These are phyloP conservation scores for Aspergillus neotritici DNA, from an alignment of 2,329 filamentous ascomycete species.

Conservation along the genomic window DNA sequence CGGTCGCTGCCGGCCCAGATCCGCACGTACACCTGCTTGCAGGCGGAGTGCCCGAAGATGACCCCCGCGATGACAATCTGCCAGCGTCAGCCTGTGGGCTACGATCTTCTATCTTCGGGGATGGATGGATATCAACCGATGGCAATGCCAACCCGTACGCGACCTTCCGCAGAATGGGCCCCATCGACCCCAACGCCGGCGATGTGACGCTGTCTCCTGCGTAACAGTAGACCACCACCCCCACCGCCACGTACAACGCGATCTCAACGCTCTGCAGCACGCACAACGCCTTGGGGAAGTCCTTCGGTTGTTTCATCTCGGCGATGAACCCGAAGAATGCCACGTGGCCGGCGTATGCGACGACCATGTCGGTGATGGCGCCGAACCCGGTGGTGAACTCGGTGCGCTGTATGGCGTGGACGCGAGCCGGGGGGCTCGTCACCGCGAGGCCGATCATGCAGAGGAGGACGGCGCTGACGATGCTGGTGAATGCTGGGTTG, in stretches of 20 bases:
- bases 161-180: conserved; percentile 52
- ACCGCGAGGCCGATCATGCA: conserved; percentile 63
- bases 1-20: conserved; percentile 56
- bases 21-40: conserved; percentile 61
- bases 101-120: no score
- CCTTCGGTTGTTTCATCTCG: conserved; percentile 57
- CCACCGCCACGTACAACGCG: conserved; percentile 59
- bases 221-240: conserved; percentile 63
- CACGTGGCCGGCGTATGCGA: conserved; percentile 64
- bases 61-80: conserved; percentile 64
- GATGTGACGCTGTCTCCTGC: conserved; percentile 57
- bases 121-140: conserved; percentile 38
- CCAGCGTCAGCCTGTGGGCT: background rate
- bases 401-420: conserved; percentile 37
- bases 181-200: conserved; percentile 62
- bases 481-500: conserved; percentile 60
- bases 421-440: conserved; percentile 34
- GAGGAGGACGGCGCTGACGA: conserved; percentile 58
- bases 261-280: conserved; percentile 57
- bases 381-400: conserved; percentile 54
- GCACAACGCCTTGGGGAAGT: conserved; percentile 59
- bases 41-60: conserved; percentile 62
- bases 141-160: conserved; percentile 65
- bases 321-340: conserved; percentile 63
- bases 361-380: conserved; percentile 62